A percentile compares a stretch with the other conserved stretches of the same genome.
Conservation (phyloP, 768 basidiomycete genomes). For the Boletus fagicola region DNA sequence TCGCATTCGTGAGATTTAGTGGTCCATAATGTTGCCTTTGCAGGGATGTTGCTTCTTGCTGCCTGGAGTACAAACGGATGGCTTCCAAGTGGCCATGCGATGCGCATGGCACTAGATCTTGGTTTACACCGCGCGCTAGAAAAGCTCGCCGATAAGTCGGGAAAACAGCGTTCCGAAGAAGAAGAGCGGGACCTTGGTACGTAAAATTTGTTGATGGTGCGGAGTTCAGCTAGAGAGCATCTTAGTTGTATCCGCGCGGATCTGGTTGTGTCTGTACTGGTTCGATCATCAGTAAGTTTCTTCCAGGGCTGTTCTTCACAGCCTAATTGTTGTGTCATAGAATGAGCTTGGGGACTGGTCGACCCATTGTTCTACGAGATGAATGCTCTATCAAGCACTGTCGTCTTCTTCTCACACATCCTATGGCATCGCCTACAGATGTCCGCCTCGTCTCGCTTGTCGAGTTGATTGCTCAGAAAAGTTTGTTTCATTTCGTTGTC, state of each 20-base stretch:
- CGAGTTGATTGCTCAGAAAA: constrained; percentile 89
- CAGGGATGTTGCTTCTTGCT: constrained; percentile 88
- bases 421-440: constrained; percentile 87
- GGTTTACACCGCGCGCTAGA: constrained; percentile 91
- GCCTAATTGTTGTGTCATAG: constrained; percentile 39
- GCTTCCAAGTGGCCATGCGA: constrained; percentile 93
- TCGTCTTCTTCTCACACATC: constrained; percentile 75
- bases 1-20: constrained; percentile 4
- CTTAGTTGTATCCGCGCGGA: constrained; percentile 84
- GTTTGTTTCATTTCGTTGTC: constrained; percentile 41
- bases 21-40: constrained; percentile 1
- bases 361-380: constrained; percentile 86
- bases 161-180: constrained; percentile 67
- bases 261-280: constrained; percentile 95
- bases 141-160: constrained; percentile 74
- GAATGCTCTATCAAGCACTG: constrained; percentile 86
- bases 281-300: constrained; percentile 86
- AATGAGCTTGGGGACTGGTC: constrained; percentile 89
- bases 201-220: constrained; percentile 12
- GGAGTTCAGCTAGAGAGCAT: constrained; percentile 3
- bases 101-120: constrained; percentile 94
- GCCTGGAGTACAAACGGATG: constrained; percentile 95
- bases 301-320: background rate
- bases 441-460: constrained; percentile 84
- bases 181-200: constrained; percentile 85